Evolutionary conservation across 2,329 filamentous ascomycete genomes (phyloP).

Genomic region (Arthrobotrys sinensis): DNA sequence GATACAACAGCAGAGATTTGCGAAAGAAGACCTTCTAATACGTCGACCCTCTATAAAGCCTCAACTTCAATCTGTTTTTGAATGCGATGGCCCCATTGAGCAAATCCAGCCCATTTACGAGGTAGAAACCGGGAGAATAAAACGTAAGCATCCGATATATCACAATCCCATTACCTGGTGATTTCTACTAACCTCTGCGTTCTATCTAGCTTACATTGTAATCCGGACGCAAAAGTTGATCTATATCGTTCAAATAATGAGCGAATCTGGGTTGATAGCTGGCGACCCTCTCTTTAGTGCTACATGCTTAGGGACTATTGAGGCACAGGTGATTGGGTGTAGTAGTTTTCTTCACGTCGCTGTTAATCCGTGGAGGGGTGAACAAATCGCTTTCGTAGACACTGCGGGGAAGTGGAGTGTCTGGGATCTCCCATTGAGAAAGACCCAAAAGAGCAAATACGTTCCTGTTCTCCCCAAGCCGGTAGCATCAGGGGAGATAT

Average conservation of each 20-base stretch:
- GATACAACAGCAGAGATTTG: constrained; percentile 29
- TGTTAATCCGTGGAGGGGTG: constrained; percentile 45
- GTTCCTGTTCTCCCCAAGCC: constrained; percentile 3
- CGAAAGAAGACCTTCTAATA: constrained; percentile 13
- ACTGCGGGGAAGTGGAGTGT: constrained; percentile 36
- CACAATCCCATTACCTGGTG: not conserved
- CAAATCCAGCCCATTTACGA: constrained; percentile 44
- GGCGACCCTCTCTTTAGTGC: constrained; percentile 20
- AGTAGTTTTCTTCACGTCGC: constrained; percentile 34
- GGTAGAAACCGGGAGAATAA: constrained; percentile 22
- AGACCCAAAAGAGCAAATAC: constrained; percentile 23
- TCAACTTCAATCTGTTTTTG: constrained; percentile 32
- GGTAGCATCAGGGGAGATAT: constrained; percentile 13
- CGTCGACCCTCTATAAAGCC: constrained; percentile 40
- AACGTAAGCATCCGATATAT: constrained; percentile 19
- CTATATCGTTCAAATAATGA: constrained; percentile 34
- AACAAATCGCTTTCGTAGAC: constrained; percentile 43
- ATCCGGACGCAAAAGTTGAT: constrained; percentile 41
- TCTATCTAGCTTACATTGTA: constrained; percentile 36
- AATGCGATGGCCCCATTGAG: constrained; percentile 45
- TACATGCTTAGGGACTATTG: constrained; percentile 27
- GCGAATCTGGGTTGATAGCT: not conserved
- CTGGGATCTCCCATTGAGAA: constrained; percentile 36
- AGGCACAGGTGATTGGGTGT: constrained; percentile 23
- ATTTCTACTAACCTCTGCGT: not conserved